These are phyloP conservation scores for Stachybotrys chlorohalonatus DNA, from an alignment of 2,329 filamentous ascomycete species.

Conservation along the genomic window DNA sequence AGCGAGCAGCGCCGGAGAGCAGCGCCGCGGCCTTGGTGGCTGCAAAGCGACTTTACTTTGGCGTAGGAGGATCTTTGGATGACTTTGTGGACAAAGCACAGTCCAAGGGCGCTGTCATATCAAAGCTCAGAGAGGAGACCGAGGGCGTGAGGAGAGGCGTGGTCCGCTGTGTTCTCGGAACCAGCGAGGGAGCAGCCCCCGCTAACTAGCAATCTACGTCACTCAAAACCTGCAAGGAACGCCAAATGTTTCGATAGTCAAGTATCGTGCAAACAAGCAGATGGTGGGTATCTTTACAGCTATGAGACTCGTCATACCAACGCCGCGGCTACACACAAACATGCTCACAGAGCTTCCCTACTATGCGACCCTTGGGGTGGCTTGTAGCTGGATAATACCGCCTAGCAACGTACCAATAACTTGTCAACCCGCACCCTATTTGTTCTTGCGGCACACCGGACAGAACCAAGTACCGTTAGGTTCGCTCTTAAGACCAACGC, in stretches of 20 bases:
- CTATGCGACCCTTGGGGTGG: too few species aligned
- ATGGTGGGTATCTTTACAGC: not conserved
- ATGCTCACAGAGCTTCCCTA: not conserved
- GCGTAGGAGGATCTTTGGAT: constrained; percentile 73
- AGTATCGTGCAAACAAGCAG: not conserved
- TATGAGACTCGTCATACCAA: not conserved
- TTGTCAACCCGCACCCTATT: constrained; percentile 8
- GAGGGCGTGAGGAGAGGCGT: constrained; percentile 55
- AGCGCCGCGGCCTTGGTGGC: constrained; percentile 56
- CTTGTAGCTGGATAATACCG: too few species aligned
- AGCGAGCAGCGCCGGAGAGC: constrained; percentile 23
- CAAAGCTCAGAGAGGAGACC: constrained; percentile 46
- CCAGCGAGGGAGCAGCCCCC: constrained; percentile 2
- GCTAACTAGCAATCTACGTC: constrained; percentile 3
- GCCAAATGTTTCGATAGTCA: not conserved
- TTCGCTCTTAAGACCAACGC: constrained; percentile 59
- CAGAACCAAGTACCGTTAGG: constrained; percentile 62
- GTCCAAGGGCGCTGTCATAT: constrained; percentile 37
- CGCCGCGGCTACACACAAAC: not conserved
- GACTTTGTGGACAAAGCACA: constrained; percentile 54
- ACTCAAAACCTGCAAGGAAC: not conserved
- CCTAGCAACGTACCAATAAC: too few species aligned
- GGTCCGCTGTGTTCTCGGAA: constrained; percentile 36
- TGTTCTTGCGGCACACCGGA: constrained; percentile 43
- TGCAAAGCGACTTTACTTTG: constrained; percentile 77